Evolutionary conservation across 2,329 filamentous ascomycete species (phyloP).

Genomic region (Periglandula ipomoeae): DNA sequence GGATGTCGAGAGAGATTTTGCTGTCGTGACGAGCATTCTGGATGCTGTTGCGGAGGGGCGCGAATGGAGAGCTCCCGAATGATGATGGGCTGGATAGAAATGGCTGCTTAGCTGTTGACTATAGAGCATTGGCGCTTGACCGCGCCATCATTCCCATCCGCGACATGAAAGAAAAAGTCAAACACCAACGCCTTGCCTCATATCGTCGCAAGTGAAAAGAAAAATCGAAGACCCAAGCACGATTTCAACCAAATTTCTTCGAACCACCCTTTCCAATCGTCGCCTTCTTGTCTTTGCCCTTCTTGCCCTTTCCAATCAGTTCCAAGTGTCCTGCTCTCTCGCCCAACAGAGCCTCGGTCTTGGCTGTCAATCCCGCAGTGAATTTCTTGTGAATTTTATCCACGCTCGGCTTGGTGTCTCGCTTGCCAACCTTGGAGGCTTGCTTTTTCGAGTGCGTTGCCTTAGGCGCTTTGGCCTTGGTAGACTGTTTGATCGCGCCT

Average conservation of each 20-base stretch:
- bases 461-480: constrained; percentile 30
- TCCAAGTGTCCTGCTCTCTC: constrained; percentile 52
- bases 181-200: no score
- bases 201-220: neutral
- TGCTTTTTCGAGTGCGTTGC: constrained; percentile 32
- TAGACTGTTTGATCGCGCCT: constrained; percentile 41
- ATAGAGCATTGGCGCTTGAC: no score
- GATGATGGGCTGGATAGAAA: no score
- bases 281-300: constrained; percentile 28
- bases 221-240: neutral
- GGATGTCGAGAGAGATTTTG: constrained; percentile 59
- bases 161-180: no score
- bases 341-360: constrained; percentile 49
- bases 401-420: constrained; percentile 34
- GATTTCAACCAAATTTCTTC: constrained; percentile 44
- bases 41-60: constrained; percentile 31
- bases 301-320: constrained; percentile 48
- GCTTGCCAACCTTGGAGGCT: constrained; percentile 39
- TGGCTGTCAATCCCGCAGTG: constrained; percentile 41
- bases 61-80: neutral
- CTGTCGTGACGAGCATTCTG: constrained; percentile 53
- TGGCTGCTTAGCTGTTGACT: no score
- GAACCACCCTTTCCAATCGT: constrained; percentile 37
- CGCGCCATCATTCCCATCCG: no score
- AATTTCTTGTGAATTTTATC: constrained; percentile 48